Percentiles rank a stretch among this genome's conserved stretches.
These are phyloP conservation scores for Agaricales sp. DNA, from an alignment of 1,284 basidiomycete species.

Conservation along the genomic window DNA sequence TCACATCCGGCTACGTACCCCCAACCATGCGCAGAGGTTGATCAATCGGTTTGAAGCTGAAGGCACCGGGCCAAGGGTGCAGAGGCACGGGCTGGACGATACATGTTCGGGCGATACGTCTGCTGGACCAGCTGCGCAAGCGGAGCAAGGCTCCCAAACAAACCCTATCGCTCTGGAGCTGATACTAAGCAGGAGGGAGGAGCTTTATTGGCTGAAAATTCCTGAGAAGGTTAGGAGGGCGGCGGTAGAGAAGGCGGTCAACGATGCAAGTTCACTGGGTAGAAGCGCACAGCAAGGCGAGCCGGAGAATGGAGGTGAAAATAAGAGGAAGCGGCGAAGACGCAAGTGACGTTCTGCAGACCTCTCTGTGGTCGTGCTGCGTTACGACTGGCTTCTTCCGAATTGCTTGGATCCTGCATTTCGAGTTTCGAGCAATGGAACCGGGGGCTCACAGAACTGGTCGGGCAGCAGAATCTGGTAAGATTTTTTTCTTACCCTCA, in stretches of 20 bases:
- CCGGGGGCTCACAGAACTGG: no score
- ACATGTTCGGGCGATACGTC: conserved; percentile 16
- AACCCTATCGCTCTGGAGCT: conserved; percentile 38
- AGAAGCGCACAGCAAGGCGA: no score
- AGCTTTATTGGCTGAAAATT: conserved; percentile 69
- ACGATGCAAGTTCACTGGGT: conserved; percentile 6
- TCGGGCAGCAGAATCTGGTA: no score
- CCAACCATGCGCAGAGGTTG: conserved; percentile 26
- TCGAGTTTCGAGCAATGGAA: no score
- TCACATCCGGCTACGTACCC: conserved; percentile 54
- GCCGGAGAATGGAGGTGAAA: no score
- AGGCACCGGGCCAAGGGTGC: no score
- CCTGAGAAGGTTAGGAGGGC: conserved; percentile 56
- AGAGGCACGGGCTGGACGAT: conserved; percentile 41
- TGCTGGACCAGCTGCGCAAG: conserved; percentile 1
- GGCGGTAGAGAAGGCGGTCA: conserved; percentile 43
- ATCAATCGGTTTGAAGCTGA: neutral
- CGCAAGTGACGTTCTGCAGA: no score
- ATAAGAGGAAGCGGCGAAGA: no score
- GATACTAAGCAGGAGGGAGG: conserved; percentile 51
- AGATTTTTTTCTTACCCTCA: no score
- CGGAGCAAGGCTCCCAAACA: conserved; percentile 13
- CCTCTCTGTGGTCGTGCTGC: no score
- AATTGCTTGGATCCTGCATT: no score
- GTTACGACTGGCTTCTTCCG: no score